Conservation (phyloP, 192 early-diverging fungal genomes). For the Coemansia sp. region DNA sequence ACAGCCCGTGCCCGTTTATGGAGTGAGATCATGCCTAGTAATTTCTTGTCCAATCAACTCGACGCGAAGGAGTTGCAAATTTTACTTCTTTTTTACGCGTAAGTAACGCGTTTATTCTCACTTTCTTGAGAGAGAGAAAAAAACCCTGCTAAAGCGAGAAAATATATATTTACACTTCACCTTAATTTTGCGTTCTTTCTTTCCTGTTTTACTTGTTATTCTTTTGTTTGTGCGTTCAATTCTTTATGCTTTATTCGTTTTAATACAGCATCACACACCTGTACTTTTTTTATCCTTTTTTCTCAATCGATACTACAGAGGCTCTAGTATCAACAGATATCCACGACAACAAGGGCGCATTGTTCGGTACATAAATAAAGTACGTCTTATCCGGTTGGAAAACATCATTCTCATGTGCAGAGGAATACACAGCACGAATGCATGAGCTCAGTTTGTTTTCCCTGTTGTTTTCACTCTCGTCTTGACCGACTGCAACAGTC, state of each 20-base stretch:
- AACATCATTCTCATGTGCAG: neutral
- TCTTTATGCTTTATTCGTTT: conserved; percentile 3
- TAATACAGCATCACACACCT: conserved; percentile 1
- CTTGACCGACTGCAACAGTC: neutral
- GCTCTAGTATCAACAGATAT: neutral
- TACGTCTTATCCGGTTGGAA: neutral
- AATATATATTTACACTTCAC: neutral
- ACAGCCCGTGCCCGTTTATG: neutral
- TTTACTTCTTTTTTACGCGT: neutral
- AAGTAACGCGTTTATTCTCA: neutral
- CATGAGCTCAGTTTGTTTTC: neutral
- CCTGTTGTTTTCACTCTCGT: neutral
- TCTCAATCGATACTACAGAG: conserved; percentile 7
- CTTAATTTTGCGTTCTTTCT: neutral
- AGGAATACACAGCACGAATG: neutral
- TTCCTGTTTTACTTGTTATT: neutral
- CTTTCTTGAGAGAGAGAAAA: neutral
- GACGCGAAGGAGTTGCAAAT: neutral
- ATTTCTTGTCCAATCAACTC: neutral
- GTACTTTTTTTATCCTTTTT: conserved; percentile 1
- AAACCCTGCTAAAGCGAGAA: neutral
- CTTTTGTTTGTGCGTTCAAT: conserved; percentile 3
- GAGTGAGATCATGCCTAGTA: neutral
- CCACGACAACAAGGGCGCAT: conserved; percentile 1
- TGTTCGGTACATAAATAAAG: neutral